Conservation (phyloP, 495 filamentous ascomycete species). For the Aspergillus mulundensis region DNA sequence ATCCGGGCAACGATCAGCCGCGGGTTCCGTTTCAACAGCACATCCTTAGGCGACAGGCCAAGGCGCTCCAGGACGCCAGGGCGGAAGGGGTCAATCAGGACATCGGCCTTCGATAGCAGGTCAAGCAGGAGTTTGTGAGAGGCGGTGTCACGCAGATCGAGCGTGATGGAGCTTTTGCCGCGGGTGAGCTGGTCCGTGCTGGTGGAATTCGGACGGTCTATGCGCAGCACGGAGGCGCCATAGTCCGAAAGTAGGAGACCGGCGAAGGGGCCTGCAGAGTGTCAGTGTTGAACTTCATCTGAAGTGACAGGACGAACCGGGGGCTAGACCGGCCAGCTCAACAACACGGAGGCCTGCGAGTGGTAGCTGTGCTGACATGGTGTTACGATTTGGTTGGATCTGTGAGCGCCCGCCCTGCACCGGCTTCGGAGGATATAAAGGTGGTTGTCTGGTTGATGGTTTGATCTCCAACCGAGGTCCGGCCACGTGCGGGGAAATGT, state of each 20-base stretch:
- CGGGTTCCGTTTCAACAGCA: conserved; percentile 65
- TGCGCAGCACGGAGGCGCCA: conserved; percentile 80
- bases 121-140: conserved; percentile 62
- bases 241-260: conserved; percentile 86
- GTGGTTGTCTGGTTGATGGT: not conserved
- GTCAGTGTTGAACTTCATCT: not conserved
- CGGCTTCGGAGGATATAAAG: not conserved
- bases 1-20: conserved; percentile 76
- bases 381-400: not conserved
- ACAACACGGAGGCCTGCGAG: conserved; percentile 75
- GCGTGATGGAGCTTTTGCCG: conserved; percentile 69
- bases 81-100: conserved; percentile 90
- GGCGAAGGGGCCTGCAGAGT: conserved; percentile 70
- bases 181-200: conserved; percentile 66
- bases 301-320: conserved; percentile 48
- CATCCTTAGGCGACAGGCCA: conserved; percentile 60
- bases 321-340: conserved; percentile 85
- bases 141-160: conserved; percentile 67
- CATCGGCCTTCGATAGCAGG: conserved; percentile 60
- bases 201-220: conserved; percentile 60
- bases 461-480: conserved; percentile 31
- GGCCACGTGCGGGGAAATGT: conserved; percentile 27
- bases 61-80: conserved; percentile 85
- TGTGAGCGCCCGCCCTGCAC: not conserved
- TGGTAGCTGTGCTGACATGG: conserved; percentile 36